Evolutionary conservation across 345 rosid species (phyloP).

Genomic region (Pistacia atlantica): DNA sequence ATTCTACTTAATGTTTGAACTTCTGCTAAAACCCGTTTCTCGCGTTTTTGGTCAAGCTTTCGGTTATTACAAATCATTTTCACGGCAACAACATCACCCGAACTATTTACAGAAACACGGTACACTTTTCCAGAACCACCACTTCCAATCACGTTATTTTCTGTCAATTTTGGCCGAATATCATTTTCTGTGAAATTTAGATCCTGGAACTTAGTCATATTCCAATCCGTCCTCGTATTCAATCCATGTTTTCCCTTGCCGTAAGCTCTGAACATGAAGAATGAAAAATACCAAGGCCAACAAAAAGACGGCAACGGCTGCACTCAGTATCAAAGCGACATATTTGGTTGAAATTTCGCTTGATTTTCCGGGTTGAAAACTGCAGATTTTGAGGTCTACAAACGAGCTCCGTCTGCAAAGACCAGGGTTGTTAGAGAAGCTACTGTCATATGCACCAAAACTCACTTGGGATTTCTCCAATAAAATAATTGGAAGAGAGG

Average conservation of each 20-base stretch:
- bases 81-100: conserved; percentile 47
- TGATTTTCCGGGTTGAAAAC: conserved; percentile 13
- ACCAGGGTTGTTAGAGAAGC: no score
- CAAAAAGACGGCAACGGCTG: conserved; percentile 12
- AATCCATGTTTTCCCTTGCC: conserved; percentile 21
- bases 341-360: conserved; percentile 12
- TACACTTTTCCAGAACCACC: conserved; percentile 74
- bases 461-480: conserved; percentile 44
- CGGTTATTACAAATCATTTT: conserved; percentile 46
- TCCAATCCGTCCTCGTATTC: conserved; percentile 32
- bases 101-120: conserved; percentile 28
- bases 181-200: conserved; percentile 38
- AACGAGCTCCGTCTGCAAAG: background rate
- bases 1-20: conserved; percentile 49
- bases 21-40: conserved; percentile 55
- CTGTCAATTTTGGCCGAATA: conserved; percentile 45
- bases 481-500: conserved; percentile 59
- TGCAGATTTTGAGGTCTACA: conserved; percentile 39
- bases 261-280: conserved; percentile 24
- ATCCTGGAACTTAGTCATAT: background rate
- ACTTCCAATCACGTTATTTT: conserved; percentile 53
- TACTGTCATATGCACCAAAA: no score
- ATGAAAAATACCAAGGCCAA: conserved; percentile 17
- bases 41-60: conserved; percentile 38
- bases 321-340: conserved; percentile 27